phyloP scores from a whole-genome alignment of 2,329 filamentous ascomycete genomes.

The Lachnellula subtilissima region DNA sequence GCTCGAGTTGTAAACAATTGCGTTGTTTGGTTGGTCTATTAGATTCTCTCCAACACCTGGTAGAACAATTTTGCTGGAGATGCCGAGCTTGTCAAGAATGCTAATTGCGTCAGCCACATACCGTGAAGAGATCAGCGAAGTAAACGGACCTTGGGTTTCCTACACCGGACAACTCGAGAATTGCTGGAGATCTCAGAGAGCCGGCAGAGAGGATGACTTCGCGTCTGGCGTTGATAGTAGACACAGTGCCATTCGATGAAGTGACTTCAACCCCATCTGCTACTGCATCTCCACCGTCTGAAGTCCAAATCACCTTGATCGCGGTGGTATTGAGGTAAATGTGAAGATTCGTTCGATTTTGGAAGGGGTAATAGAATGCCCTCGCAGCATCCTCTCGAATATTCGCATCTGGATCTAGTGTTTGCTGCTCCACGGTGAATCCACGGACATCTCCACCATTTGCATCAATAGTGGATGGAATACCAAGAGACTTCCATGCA shows the following conservation, averaged over 20 bases:
- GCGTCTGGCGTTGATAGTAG: constrained; percentile 22
- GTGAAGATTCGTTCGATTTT: constrained; percentile 11
- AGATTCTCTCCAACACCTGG: constrained; percentile 25
- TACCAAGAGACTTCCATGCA: constrained; percentile 10
- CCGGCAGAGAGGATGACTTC: constrained; percentile 32
- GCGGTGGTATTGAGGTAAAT: constrained; percentile 16
- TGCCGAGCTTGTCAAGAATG: constrained; percentile 11
- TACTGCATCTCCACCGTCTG: constrained; percentile 33
- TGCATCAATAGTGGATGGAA: constrained; percentile 9
- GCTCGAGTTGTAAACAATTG: constrained; percentile 12
- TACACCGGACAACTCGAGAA: constrained; percentile 35
- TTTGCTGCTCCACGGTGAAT: constrained; percentile 12
- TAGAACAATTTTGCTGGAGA: constrained; percentile 11
- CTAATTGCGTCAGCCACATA: background rate
- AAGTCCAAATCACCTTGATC: constrained; percentile 11
- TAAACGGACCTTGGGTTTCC: constrained; percentile 18
- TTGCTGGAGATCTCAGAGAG: constrained; percentile 26
- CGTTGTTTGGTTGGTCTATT: constrained; percentile 23
- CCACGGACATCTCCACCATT: constrained; percentile 17
- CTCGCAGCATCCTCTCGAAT: constrained; percentile 18
- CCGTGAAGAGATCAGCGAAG: background rate
- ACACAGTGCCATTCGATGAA: constrained; percentile 3
- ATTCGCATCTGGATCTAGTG: constrained; percentile 11
- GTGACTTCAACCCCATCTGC: constrained; percentile 23
- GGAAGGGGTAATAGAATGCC: constrained; percentile 19